A percentile compares a stretch with the other conserved stretches of the same genome.
Conservation (phyloP, 441 rosid genomes). For the Isatis lusitanica region DNA sequence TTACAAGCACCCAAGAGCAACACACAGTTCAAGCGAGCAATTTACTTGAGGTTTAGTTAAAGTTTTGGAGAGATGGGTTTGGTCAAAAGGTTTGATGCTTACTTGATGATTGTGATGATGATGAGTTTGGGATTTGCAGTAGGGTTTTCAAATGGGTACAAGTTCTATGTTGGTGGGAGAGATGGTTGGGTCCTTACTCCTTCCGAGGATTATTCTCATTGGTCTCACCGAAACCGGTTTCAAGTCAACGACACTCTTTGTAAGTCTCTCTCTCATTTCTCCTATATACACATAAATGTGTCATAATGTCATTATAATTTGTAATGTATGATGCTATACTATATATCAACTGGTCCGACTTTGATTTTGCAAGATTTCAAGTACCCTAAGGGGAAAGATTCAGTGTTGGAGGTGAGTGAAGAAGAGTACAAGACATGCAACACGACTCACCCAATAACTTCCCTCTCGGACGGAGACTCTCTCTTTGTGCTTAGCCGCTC, state of each 20-base stretch:
- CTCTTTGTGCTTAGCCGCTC: conserved; percentile 52
- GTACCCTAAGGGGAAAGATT: conserved; percentile 67
- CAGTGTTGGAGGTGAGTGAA: conserved; percentile 61
- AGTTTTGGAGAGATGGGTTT: conserved; percentile 1
- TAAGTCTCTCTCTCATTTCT: conserved; percentile 28
- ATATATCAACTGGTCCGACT: background rate
- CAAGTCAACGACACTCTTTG: conserved; percentile 81
- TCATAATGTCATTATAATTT: background rate
- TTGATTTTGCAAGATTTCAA: conserved; percentile 58
- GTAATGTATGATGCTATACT: background rate
- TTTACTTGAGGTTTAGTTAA: background rate
- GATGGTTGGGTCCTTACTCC: conserved; percentile 79
- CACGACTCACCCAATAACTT: conserved; percentile 47
- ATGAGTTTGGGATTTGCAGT: conserved; percentile 26
- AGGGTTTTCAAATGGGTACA: conserved; percentile 41
- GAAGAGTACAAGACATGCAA: conserved; percentile 70
- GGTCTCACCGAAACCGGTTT: conserved; percentile 80
- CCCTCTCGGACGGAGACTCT: conserved; percentile 65
- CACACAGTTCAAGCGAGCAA: background rate
- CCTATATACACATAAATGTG: background rate
- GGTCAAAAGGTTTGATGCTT: conserved; percentile 36
- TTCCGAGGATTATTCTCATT: conserved; percentile 61
- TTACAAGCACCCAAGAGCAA: background rate
- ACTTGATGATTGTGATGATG: conserved; percentile 27
- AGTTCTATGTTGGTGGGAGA: conserved; percentile 71